Evolutionary conservation across 768 basidiomycete genomes (phyloP).

Genomic region (Mycena alexandri): DNA sequence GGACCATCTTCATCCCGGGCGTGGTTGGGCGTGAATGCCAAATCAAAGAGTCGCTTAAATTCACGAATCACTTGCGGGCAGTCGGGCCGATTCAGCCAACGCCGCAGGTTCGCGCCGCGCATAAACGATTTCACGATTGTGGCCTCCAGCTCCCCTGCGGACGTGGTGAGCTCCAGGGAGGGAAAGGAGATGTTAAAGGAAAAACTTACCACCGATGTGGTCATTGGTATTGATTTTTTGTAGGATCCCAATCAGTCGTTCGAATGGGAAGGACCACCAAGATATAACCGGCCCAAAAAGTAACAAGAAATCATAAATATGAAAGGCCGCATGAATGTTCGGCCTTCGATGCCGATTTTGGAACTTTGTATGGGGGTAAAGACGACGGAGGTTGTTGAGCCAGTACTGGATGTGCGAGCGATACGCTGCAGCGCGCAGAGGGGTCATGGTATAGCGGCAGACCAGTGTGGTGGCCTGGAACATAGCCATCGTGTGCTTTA

Average conservation of each 20-base stretch:
- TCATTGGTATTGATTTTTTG: slow-evolving; percentile 50
- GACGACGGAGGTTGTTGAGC: slow-evolving; percentile 35
- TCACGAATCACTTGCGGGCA: not conserved
- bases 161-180: not conserved
- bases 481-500: slow-evolving; percentile 45
- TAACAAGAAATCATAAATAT: slow-evolving; percentile 50
- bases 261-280: slow-evolving; percentile 58
- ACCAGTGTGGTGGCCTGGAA: slow-evolving; percentile 37
- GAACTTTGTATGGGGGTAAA: slow-evolving; percentile 41
- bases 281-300: slow-evolving; percentile 51
- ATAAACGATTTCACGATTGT: slow-evolving; percentile 29
- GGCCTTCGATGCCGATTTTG: not conserved
- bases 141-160: slow-evolving; percentile 22
- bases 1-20: not conserved
- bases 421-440: not conserved
- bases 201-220: slow-evolving; percentile 40
- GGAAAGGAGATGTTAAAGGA: accelerated
- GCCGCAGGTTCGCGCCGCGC: not conserved
- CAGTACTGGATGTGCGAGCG: slow-evolving; percentile 39
- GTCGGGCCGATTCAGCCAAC: not conserved
- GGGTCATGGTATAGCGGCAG: slow-evolving; percentile 13
- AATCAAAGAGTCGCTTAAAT: slow-evolving; percentile 6
- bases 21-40: not conserved
- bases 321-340: slow-evolving; percentile 38
- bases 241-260: slow-evolving; percentile 51